Percentiles rank a stretch among this genome's conserved stretches.
These are phyloP conservation scores for Xylaria hypoxylon DNA, from an alignment of 2,329 filamentous ascomycete genomes.

Conservation along the genomic window DNA sequence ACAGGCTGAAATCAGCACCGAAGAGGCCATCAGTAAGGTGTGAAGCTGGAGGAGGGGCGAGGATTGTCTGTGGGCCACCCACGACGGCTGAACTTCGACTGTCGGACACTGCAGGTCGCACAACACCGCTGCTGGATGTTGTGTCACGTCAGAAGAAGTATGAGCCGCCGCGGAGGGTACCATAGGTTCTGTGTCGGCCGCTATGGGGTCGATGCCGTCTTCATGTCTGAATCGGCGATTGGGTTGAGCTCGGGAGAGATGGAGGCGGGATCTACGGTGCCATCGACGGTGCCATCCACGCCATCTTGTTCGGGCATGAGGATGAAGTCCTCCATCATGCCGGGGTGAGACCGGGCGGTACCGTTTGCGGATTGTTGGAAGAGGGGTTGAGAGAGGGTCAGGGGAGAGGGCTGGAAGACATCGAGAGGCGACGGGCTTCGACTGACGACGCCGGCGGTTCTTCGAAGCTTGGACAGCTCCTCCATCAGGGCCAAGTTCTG, in stretches of 20 bases:
- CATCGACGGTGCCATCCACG: conserved; percentile 67
- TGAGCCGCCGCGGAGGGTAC: conserved; percentile 47
- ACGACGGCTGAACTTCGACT: conserved; percentile 69
- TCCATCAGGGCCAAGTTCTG: conserved; percentile 62
- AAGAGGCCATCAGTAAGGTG: conserved; percentile 74
- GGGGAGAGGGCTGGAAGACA: conserved; percentile 58
- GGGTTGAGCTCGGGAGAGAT: conserved; percentile 69
- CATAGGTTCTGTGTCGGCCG: conserved; percentile 28
- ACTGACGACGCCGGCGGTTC: conserved; percentile 57
- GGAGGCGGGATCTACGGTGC: conserved; percentile 71
- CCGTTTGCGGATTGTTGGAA: conserved; percentile 58
- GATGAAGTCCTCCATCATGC: conserved; percentile 59
- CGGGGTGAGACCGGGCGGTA: conserved; percentile 48
- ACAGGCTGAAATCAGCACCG: conserved; percentile 75
- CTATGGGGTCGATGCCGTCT: conserved; percentile 44
- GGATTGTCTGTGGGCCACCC: conserved; percentile 58
- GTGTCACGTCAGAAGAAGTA: conserved; percentile 88
- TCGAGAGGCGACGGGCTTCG: conserved; percentile 58
- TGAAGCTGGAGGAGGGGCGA: conserved; percentile 66
- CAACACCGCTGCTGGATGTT: conserved; percentile 99
- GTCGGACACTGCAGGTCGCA: conserved; percentile 99
- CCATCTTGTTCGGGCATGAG: conserved; percentile 55
- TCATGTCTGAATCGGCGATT: conserved; percentile 58
- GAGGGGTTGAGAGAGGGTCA: conserved; percentile 70
- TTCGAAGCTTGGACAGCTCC: conserved; percentile 63